These are phyloP conservation scores for Saccharata proteae DNA, from an alignment of 2,329 filamentous ascomycete species.

Conservation along the genomic window DNA sequence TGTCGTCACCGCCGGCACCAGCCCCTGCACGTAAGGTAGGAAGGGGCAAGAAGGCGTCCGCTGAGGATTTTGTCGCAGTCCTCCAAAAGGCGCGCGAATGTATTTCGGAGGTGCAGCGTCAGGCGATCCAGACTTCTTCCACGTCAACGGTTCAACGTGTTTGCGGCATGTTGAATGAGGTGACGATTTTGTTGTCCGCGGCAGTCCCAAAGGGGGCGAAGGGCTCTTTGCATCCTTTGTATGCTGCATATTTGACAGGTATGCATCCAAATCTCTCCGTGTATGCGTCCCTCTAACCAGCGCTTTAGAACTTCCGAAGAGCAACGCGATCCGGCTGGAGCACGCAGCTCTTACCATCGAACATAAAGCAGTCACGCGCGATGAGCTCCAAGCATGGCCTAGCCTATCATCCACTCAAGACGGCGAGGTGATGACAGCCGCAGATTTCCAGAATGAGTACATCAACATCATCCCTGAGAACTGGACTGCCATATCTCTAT, in stretches of 20 bases:
- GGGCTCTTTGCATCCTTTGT: conserved; percentile 25
- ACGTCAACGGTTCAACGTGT: conserved; percentile 43
- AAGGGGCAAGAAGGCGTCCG: conserved; percentile 9
- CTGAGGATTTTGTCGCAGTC: conserved; percentile 42
- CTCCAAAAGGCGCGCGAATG: conserved; percentile 54
- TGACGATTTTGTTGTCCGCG: conserved; percentile 28
- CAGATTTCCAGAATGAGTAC: conserved; percentile 63
- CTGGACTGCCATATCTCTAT: conserved; percentile 81
- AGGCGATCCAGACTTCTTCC: conserved; percentile 41
- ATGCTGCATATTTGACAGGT: conserved; percentile 26
- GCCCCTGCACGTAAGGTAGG: background rate
- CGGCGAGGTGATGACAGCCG: conserved; percentile 25
- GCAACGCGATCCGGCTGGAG: conserved; percentile 56
- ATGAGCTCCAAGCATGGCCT: conserved; percentile 29
- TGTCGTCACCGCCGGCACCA: conserved; percentile 5
- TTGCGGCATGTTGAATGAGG: conserved; percentile 22
- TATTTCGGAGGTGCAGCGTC: conserved; percentile 50
- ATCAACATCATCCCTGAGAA: conserved; percentile 70
- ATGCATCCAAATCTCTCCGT: background rate
- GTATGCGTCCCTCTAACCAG: conserved; percentile 5
- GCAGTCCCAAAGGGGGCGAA: conserved; percentile 17
- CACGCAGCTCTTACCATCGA: conserved; percentile 42
- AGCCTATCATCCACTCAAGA: conserved; percentile 18
- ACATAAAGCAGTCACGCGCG: conserved; percentile 26
- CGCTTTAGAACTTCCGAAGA: conserved; percentile 54